These are phyloP conservation scores for Copromyces sp. DNA, from an alignment of 495 filamentous ascomycete genomes.

Conservation along the genomic window DNA sequence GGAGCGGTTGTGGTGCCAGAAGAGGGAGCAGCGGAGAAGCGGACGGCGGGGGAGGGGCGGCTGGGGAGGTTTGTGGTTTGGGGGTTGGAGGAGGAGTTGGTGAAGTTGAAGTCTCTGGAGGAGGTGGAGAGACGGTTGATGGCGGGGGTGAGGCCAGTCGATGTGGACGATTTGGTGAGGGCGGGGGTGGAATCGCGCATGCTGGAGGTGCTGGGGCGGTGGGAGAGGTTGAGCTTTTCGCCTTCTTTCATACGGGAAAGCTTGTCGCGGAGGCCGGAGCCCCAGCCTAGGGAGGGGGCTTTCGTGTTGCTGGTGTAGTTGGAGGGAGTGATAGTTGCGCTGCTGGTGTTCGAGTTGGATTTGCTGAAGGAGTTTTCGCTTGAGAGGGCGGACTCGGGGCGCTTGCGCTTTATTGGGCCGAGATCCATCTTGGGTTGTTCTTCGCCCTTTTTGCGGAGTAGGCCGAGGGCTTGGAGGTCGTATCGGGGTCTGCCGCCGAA, in stretches of 20 bases:
- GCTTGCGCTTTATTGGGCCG: constrained; percentile 64
- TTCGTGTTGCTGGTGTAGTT: not conserved
- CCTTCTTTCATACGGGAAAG: constrained; percentile 45
- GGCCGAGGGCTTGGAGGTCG: constrained; percentile 45
- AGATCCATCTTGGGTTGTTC: constrained; percentile 48
- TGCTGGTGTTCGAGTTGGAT: constrained; percentile 11
- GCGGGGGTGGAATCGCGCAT: not conserved
- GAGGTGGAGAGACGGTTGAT: not conserved
- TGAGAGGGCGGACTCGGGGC: constrained; percentile 31
- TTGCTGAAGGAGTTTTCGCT: constrained; percentile 1
- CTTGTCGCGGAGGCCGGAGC: constrained; percentile 34
- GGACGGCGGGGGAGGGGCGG: not conserved
- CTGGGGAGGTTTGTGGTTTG: not conserved
- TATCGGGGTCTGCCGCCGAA: not conserved
- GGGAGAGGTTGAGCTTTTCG: constrained; percentile 29
- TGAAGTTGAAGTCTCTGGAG: not conserved
- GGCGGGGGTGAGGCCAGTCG: not conserved
- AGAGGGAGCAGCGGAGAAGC: not conserved
- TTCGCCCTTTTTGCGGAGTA: constrained; percentile 42
- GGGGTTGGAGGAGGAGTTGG: not conserved
- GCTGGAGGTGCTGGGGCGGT: constrained; percentile 14
- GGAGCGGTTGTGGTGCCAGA: not conserved
- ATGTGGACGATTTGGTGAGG: constrained; percentile 9
- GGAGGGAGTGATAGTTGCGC: not conserved
- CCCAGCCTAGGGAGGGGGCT: constrained; percentile 36